Percentiles rank a stretch among this genome's conserved stretches.
Conservation (phyloP, 176 grass and related monocot species). For the Rhynchospora tenuis region DNA sequence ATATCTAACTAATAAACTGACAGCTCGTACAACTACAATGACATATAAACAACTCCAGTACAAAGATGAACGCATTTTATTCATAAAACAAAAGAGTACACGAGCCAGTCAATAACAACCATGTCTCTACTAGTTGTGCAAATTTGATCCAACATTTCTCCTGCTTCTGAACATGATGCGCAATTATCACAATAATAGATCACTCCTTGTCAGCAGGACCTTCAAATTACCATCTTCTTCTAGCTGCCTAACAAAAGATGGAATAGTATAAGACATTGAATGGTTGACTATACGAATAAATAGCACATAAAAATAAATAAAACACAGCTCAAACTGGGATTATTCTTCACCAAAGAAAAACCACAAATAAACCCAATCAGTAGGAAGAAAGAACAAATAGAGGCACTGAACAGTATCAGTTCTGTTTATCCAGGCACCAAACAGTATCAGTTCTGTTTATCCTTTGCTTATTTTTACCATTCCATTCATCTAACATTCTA, state of each 20-base stretch:
- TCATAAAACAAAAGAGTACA: background rate
- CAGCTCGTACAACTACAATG: background rate
- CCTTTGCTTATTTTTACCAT: background rate
- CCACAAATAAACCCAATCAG: background rate
- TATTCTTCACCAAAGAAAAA: background rate
- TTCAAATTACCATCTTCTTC: background rate
- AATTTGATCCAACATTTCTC: background rate
- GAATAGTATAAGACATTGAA: background rate
- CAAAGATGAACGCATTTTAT: background rate
- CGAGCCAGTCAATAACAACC: background rate
- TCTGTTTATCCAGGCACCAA: background rate
- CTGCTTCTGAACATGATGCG: background rate
- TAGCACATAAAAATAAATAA: background rate
- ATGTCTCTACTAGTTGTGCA: background rate
- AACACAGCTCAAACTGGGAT: background rate
- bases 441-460: background rate
- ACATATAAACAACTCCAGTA: slow-evolving; percentile 4
- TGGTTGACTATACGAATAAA: background rate
- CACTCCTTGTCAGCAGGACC: background rate
- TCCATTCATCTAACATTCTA: background rate
- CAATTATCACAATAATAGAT: background rate
- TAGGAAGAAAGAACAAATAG: background rate
- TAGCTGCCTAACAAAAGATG: background rate
- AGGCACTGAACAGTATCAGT: background rate
- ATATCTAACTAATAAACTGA: background rate